Conservation (phyloP, 495 filamentous ascomycete genomes). For the Penicillium macrosclerotiorum region DNA sequence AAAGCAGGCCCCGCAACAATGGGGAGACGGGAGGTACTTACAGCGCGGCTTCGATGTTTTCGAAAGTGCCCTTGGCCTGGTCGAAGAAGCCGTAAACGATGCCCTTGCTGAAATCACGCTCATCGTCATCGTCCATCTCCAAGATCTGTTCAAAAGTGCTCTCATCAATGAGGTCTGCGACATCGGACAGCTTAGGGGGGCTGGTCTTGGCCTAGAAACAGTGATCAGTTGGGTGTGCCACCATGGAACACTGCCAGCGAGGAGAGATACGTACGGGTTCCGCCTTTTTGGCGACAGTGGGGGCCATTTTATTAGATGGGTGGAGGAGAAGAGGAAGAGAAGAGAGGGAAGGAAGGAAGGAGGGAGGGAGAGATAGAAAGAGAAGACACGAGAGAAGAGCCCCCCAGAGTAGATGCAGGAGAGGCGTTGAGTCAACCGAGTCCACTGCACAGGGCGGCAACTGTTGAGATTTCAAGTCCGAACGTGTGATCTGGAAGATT, state of each 20-base stretch:
- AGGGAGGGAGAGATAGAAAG: constrained; percentile 5
- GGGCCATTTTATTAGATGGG: too few species aligned
- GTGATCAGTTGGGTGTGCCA: not conserved
- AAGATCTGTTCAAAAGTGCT: constrained; percentile 90
- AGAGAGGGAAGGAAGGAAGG: not conserved
- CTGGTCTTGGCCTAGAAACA: constrained; percentile 41
- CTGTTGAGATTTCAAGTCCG: constrained; percentile 7
- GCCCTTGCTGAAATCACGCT: constrained; percentile 73
- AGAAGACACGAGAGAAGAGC: not conserved
- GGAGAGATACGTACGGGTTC: constrained; percentile 24
- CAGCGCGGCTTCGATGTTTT: constrained; percentile 79
- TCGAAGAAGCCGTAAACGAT: constrained; percentile 93
- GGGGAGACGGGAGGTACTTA: constrained; percentile 53
- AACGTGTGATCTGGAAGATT: constrained; percentile 11
- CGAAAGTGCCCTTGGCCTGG: constrained; percentile 83
- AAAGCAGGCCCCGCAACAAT: too few species aligned
- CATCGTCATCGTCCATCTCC: constrained; percentile 90
- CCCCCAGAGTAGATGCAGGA: not conserved
- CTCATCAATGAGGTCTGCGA: constrained; percentile 71
- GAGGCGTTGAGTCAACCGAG: constrained; percentile 7
- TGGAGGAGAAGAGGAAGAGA: too few species aligned
- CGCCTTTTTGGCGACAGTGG: constrained; percentile 24
- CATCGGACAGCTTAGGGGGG: constrained; percentile 48
- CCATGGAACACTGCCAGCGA: not conserved
- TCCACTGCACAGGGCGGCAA: constrained; percentile 6